Conservation (phyloP, 2,329 filamentous ascomycete species). For the Ophiostoma fasciatum region DNA sequence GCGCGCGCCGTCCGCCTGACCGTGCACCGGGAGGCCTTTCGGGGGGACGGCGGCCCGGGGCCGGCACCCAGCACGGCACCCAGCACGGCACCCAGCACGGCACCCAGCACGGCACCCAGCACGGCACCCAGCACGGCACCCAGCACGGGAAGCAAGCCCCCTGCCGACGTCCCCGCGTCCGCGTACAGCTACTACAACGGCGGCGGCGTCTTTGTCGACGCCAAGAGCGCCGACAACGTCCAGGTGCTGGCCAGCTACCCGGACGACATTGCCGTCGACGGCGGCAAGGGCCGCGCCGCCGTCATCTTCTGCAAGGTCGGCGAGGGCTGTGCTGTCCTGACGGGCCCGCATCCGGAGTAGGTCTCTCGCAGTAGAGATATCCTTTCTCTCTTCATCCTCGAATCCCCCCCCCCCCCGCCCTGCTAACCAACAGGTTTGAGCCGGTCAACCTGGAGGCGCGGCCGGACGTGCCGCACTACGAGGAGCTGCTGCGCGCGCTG, state of each 20-base stretch:
- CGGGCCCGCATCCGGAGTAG: constrained; percentile 84
- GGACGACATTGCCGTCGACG: constrained; percentile 60
- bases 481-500: constrained; percentile 52
- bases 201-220: constrained; percentile 82
- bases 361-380: no score
- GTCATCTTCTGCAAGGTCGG: constrained; percentile 74
- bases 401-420: no score
- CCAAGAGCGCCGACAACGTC: constrained; percentile 46
- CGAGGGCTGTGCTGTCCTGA: constrained; percentile 64
- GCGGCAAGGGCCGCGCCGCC: constrained; percentile 59
- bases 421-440: constrained; percentile 81
- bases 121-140: background rate
- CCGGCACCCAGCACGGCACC: background rate
- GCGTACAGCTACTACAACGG: constrained; percentile 86
- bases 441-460: constrained; percentile 59
- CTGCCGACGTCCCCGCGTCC: constrained; percentile 33
- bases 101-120: background rate
- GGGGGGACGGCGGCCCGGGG: no score
- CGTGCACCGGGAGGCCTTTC: constrained; percentile 46
- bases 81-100: constrained; percentile 5
- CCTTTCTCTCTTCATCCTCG: background rate
- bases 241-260: constrained; percentile 72
- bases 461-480: constrained; percentile 52
- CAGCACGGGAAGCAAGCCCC: constrained; percentile 15
- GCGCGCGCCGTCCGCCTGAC: constrained; percentile 56